These are phyloP conservation scores for Coemansia sp. DNA, from an alignment of 192 early-diverging fungal species.

Conservation along the genomic window DNA sequence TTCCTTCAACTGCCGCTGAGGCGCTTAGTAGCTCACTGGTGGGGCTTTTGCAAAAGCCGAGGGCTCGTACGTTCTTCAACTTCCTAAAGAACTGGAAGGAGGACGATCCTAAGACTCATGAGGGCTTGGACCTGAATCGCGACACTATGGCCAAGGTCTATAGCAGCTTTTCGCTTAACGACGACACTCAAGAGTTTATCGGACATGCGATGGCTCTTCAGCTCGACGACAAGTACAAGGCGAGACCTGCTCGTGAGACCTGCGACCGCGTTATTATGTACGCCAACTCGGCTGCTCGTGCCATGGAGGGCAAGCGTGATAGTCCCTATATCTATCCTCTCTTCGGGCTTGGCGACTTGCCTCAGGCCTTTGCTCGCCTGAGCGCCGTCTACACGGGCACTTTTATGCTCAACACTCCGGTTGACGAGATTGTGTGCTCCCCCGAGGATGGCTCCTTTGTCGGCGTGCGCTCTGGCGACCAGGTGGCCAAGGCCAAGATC, in stretches of 20 bases:
- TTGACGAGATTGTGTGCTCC: conserved; percentile 83
- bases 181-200: conserved; percentile 95
- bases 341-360: conserved; percentile 96
- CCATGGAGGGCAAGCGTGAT: conserved; percentile 70
- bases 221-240: conserved; percentile 82
- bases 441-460: conserved; percentile 79
- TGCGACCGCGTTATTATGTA: conserved; percentile 92
- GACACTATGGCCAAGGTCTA: conserved; percentile 84
- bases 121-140: conserved; percentile 77
- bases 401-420: conserved; percentile 94
- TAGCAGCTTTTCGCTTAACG: conserved; percentile 86
- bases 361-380: conserved; percentile 96
- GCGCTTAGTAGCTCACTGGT: conserved; percentile 82
- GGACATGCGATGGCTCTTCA: conserved; percentile 97
- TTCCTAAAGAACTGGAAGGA: conserved; percentile 90
- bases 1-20: conserved; percentile 88
- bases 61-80: conserved; percentile 93
- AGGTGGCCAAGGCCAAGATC: conserved; percentile 77
- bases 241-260: conserved; percentile 76
- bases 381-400: conserved; percentile 99
- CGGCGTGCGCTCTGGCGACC: conserved; percentile 88
- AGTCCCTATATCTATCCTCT: conserved; percentile 98
- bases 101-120: conserved; percentile 78
- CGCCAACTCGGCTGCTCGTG: conserved; percentile 82
- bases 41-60: conserved; percentile 93